Conservation (phyloP, 1,284 basidiomycete species). For the Cryptococcus depauperatus region DNA sequence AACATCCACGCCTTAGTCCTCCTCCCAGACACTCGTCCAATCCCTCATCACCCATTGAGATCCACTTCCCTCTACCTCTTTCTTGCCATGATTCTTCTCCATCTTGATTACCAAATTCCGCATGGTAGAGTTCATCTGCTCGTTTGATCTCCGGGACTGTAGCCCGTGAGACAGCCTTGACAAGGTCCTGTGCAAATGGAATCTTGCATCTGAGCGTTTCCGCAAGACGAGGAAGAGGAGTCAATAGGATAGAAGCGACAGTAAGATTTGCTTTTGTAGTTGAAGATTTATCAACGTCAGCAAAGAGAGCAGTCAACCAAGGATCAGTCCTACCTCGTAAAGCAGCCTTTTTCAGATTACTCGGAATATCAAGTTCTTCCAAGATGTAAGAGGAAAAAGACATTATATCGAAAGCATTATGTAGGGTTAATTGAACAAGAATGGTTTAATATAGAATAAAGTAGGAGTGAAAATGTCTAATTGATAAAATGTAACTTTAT, state of each 20-base stretch:
- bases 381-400: constrained; percentile 33
- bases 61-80: constrained; percentile 17
- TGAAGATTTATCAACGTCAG: constrained; percentile 5
- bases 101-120: no score
- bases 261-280: constrained; percentile 7
- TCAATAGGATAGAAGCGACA: constrained; percentile 26
- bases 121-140: not conserved
- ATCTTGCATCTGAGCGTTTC: constrained; percentile 9
- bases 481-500: not conserved
- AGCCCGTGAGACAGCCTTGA: constrained; percentile 5
- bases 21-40: constrained; percentile 64
- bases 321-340: constrained; percentile 23
- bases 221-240: constrained; percentile 16
- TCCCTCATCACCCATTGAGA: constrained; percentile 58
- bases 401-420: constrained; percentile 16
- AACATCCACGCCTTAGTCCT: constrained; percentile 62
- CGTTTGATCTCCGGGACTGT: not conserved
- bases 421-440: not conserved
- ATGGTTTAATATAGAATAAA: no score
- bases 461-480: no score
- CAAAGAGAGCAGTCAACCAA: not conserved
- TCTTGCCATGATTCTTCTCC: constrained; percentile 2
- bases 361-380: constrained; percentile 23
- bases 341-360: constrained; percentile 22
- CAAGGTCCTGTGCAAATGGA: constrained; percentile 15